phyloP scores from a whole-genome alignment of 345 rosid species.

The Cardamine chenopodiifolia region DNA sequence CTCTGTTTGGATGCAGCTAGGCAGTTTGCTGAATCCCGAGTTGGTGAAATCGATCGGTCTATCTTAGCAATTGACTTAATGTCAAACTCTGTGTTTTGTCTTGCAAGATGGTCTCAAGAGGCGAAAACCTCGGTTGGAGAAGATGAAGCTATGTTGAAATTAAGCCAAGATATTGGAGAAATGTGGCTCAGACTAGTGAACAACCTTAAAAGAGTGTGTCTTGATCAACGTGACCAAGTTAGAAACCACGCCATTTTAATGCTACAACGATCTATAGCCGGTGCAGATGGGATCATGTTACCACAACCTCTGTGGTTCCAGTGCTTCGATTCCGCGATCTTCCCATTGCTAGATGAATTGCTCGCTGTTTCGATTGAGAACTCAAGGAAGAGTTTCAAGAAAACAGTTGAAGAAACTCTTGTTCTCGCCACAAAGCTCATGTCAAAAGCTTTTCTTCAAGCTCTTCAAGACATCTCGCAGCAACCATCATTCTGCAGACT shows the following conservation, averaged over 20 bases:
- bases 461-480: slow-evolving; percentile 56
- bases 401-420: slow-evolving; percentile 62
- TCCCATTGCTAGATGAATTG: slow-evolving; percentile 61
- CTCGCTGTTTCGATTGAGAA: slow-evolving; percentile 46
- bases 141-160: slow-evolving; percentile 52
- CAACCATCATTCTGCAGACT: slow-evolving; percentile 67
- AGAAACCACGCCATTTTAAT: slow-evolving; percentile 65
- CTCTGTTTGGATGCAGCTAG: slow-evolving; percentile 77
- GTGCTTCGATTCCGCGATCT: slow-evolving; percentile 62
- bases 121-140: slow-evolving; percentile 50
- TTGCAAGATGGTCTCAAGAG: slow-evolving; percentile 69
- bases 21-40: slow-evolving; percentile 78
- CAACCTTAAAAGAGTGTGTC: slow-evolving; percentile 57
- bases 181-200: slow-evolving; percentile 79
- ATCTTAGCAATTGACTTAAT: slow-evolving; percentile 63
- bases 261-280: slow-evolving; percentile 55
- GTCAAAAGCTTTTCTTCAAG: slow-evolving; percentile 63
- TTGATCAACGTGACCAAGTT: slow-evolving; percentile 71
- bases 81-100: slow-evolving; percentile 68
- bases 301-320: slow-evolving; percentile 65
- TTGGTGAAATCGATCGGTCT: slow-evolving; percentile 60
- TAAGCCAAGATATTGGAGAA: slow-evolving; percentile 65
- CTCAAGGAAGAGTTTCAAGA: slow-evolving; percentile 52
- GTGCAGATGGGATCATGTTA: slow-evolving; percentile 54
- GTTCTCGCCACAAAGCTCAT: slow-evolving; percentile 61